These are phyloP conservation scores for Areca catechu DNA, from an alignment of 176 grass and related monocot genomes.

Conservation along the genomic window DNA sequence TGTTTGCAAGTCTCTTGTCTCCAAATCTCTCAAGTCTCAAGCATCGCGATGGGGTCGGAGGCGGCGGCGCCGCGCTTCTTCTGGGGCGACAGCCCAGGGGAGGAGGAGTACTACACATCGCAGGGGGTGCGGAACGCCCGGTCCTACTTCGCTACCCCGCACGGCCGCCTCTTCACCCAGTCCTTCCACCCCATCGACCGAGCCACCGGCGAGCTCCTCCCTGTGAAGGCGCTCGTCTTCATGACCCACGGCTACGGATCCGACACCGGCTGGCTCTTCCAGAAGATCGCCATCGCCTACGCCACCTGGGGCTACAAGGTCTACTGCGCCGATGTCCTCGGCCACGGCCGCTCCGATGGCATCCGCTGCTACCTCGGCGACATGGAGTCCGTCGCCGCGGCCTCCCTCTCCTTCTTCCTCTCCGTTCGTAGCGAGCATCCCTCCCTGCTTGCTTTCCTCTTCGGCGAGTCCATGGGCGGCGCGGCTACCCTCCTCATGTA, in stretches of 20 bases:
- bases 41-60: neutral
- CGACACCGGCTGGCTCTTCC: conserved; percentile 64
- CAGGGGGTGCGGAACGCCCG: conserved; percentile 46
- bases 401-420: conserved; percentile 53
- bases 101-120: conserved; percentile 47
- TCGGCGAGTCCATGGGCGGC: conserved; percentile 72
- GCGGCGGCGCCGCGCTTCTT: conserved; percentile 31
- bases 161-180: conserved; percentile 58
- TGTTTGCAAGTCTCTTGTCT: neutral
- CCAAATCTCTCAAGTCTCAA: neutral
- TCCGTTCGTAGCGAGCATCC: conserved; percentile 34
- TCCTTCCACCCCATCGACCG: conserved; percentile 52
- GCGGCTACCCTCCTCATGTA: conserved; percentile 52
- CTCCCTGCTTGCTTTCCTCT: conserved; percentile 43
- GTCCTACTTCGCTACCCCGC: conserved; percentile 40
- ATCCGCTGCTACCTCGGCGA: conserved; percentile 63
- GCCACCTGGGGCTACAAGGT: conserved; percentile 55
- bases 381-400: conserved; percentile 44
- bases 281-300: conserved; percentile 45
- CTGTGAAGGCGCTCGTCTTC: conserved; percentile 44
- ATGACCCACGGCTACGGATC: conserved; percentile 63
- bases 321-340: conserved; percentile 66
- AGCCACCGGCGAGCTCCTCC: conserved; percentile 11
- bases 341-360: conserved; percentile 60
- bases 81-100: conserved; percentile 53